Evolutionary conservation across 352 stramenopile species (phyloP).

Genomic region (Pythium aristosporum): DNA sequence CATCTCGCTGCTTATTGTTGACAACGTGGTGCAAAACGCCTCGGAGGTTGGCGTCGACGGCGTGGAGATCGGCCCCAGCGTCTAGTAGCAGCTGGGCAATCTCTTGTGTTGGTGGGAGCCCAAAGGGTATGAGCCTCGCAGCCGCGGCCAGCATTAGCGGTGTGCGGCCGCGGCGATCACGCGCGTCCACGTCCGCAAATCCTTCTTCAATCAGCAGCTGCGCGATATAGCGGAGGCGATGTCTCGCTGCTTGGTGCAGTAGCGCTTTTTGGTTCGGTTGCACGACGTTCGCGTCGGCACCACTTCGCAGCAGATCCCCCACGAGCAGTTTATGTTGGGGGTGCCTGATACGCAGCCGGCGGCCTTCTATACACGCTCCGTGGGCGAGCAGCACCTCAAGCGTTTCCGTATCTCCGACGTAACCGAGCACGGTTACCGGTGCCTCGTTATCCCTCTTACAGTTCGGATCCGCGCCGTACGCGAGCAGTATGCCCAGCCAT

Average conservation of each 20-base stretch:
- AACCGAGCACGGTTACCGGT: background rate
- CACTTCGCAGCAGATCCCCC: background rate
- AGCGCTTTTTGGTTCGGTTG: no score
- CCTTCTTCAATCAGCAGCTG: background rate
- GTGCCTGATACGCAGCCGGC: background rate
- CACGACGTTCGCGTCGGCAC: background rate
- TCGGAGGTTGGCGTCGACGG: background rate
- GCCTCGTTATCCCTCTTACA: background rate
- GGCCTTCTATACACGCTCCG: background rate
- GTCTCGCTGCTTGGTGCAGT: no score
- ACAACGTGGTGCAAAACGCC: background rate
- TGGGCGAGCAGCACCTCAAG: background rate
- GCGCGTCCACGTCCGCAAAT: background rate
- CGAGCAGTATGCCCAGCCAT: background rate
- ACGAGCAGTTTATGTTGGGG: no score
- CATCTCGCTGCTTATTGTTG: no score
- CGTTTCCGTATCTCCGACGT: background rate
- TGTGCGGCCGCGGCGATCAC: background rate
- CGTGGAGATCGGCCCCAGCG: background rate
- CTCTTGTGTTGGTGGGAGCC: background rate
- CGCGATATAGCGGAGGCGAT: background rate
- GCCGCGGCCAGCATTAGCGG: constrained; percentile 2
- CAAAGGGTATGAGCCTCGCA: no score
- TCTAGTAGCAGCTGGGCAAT: background rate
- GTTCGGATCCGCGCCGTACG: background rate